Evolutionary conservation across 805 yeast species (phyloP), one percentile per base, ranked within the genome.

Genomic region (Wickerhamia fluorescens): DNA sequence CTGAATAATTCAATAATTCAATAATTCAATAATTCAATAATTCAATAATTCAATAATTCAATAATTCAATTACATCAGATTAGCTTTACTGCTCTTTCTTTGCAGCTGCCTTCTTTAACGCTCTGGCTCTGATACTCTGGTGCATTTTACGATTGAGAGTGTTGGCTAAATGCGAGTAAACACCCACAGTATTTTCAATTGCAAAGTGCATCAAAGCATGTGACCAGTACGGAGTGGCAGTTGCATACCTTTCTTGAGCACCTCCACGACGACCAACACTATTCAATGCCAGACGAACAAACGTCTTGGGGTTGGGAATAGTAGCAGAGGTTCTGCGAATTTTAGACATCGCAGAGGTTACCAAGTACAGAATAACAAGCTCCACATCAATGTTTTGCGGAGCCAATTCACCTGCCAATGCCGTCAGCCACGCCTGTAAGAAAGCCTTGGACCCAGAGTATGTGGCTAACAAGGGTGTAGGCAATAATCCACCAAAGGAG

Each of bases 361-460:
- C 97, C 44, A 92, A 67, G 57, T 92, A 92, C 7, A 96, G 84
- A 25, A 88, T 55, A 17, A 83, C 78, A 24, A 86, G 62, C 58
- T 89, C 87, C 33, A 86, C 96, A 49, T 92, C 98, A 40, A 92
- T 71, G 14, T 77, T 74, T 30, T 71, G 53, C 1, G 72, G 56
- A 30, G 67, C 61, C 47, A 92, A 68, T 58, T 92, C 98, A 20
- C 88, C 87, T 11, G 95, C 82, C 42, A 92, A 67, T 1, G 96
- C 87, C 29, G 73, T 63, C 27, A 92, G 83, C 97, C 98, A 92
- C 35, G 77, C 74, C 61, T 92, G 96, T 51, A 92, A 68, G 56
- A 92, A 92, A 5, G 95, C 86, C 64, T 92, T 92, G 26, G 96
- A 86, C 14, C 98, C 98, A 12, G 96, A 82, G 63, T 92, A 92